Evolutionary conservation across 2,329 filamentous ascomycete genomes (phyloP), one percentile per base, ranked within the genome.

Genomic region (Xylariaceae sp.): DNA sequence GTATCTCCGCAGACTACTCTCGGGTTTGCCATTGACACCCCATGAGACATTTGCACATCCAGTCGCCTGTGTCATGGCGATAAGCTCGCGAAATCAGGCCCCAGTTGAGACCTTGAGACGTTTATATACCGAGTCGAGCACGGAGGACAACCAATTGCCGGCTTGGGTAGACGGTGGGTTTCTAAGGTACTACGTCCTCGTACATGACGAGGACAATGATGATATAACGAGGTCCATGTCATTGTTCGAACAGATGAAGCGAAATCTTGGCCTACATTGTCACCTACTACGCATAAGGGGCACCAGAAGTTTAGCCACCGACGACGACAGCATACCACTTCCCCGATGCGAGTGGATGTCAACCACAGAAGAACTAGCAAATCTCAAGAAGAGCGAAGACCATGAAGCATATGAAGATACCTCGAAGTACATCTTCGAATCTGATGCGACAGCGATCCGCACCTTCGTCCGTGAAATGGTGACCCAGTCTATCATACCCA

Each of bases 211-310:
- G 72, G 94, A 99, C 67, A 85, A 84, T 57, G 92, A 96, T 66
- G 92, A 99, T 68, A 95, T 97, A 57, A 83, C 84, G 36, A 88
- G 91, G 71, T 95, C 92, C 12, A 92, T 92, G 70, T 83, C 85
- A 16, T 77, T 97, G 26, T 99, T 96, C 70, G 94, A 99, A 63
- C 90, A 96, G 70, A 99, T 99, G 95, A 99, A 97, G 72, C 85
- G 94, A n/a, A 90, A 96, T 72, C 89, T 99, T 60, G 94, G 94
- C 1, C 76, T 97, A 45, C 92, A 99, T 71, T 99, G 94, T 68
- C 94, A 99, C 71, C 78, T 99, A 10, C 77, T 99, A 32, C 80
- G 95, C 59, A 75, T 99, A 47, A 83, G 92, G 62, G 95, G 89
- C 65, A 87, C 84, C 36, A 88, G 91, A 67, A 92, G 90, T 69